Base-by-base conservation (phyloP, 73 alveolate species). In the Symbiodinium pilosum region DNA sequence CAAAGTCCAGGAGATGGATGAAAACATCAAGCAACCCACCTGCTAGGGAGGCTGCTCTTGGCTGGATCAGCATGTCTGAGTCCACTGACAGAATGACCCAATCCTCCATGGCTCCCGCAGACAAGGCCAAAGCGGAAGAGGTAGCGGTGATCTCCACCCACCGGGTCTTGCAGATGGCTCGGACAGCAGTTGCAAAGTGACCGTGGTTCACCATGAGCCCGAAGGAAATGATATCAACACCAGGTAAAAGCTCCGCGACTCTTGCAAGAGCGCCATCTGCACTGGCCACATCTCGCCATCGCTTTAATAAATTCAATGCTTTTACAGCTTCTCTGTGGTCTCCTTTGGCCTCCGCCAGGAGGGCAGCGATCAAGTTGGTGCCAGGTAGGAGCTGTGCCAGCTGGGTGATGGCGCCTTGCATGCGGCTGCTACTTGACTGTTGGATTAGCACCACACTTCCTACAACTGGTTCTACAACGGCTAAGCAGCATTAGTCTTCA, bases 211-310 rank as follows among this genome's bases (percentile, higher is more conserved):
- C 97, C 97, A 91, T 91, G 30, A 91, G 89, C 36, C 97, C 97
- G 44, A 91, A 91, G n/a, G 89, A 69, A 12, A 91, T 91, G 88
- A 91, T 91, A 54, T 91, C 97, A 30, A 91, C 97, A 36, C 97
- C 97, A 0, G 97, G 97, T 38, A 91, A 36, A 30, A 91, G 86
- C 34, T 91, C 97, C 8, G 97, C 97, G 43, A 91, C 97, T 18
- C 97, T n/a, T n/a, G 97, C 97, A 8, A 91, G 81, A 26, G 97
- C 97, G 6, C 97, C 97, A 47, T 91, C 97, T 36, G 97, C 97
- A 43, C 83, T n/a, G 39, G 97, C 97, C 38, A 91, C 97, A 43
- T 91, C 89, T 56, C 89, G 44, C 97, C 97, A 91, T 18, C 97
- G 68, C 77, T 91, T 69, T 42, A 91, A 24, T 75, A 91, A 43